Base-by-base conservation (phyloP, 2,329 filamentous ascomycete species). In the Penicillium janthinellum region DNA sequence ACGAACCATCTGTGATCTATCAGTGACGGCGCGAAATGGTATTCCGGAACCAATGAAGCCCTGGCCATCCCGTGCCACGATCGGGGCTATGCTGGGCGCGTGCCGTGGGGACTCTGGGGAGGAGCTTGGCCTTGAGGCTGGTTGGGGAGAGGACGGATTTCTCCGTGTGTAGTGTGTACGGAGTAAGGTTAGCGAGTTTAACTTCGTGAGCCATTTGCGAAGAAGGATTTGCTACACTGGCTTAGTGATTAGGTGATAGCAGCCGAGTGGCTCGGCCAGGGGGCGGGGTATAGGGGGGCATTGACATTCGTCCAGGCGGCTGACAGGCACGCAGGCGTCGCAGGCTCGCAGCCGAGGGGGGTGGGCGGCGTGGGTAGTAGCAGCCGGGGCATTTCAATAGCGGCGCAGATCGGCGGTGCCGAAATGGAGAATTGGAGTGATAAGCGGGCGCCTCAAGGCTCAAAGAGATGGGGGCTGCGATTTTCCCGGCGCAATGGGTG, bases 381-480 rank as follows among this genome's bases (percentile, higher is more conserved):
- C 58, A 61, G 57, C 57, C 45, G 42, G 63, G 56, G 37, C 50
- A 44, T 50, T 64, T 60, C 65, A 67, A 69, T 69, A 69, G 67
- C 51, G 67, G 58, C 60, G 67, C 59, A 60, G 67, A 69, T 69
- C 67, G 64, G 67, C 48, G 56, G 42, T 44, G 55, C 51, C 60
- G 60, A 35, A 28, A 52, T 55, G 47, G 57, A 61, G 57, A 52
- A 59, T 52, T 45, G 51, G 31, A 64, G 59, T 64, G 54, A 61
- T 56, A 64, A 66, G 60, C 60, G 35, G 34, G 49, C 57, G 52
- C 22, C 50, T 53, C n/a, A 38, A 14, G 49, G 15, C 38, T 53
- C n/a, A 38, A 14, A 38, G 11, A 44, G 50, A 53, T 44, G 50
- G 37, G n/a, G 25, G 37, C 50, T 42, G 37, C 37, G 22, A 39